Conservation (phyloP, 2,329 filamentous ascomycete genomes). For the Penicillium sp. region DNA sequence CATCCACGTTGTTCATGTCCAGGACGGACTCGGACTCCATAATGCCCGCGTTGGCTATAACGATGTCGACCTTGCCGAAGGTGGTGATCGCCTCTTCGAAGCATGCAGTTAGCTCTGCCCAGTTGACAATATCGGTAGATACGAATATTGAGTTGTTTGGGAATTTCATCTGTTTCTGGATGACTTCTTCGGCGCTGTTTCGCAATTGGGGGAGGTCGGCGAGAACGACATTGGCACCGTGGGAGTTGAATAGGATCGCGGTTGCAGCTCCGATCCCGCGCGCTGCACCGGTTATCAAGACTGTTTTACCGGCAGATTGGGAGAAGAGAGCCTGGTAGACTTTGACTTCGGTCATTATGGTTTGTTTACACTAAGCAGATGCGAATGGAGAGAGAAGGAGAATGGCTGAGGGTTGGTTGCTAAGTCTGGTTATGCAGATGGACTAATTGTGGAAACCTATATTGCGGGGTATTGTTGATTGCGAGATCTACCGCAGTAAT, state of each 20-base stretch:
- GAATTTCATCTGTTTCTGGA: slow-evolving; percentile 7
- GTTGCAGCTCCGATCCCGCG: slow-evolving; percentile 45
- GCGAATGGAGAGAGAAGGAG: not conserved
- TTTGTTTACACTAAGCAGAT: not conserved
- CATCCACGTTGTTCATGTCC: slow-evolving; percentile 28
- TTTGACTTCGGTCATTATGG: not conserved
- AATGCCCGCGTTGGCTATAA: slow-evolving; percentile 47
- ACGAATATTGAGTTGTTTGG: slow-evolving; percentile 30
- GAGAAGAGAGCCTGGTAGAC: not conserved
- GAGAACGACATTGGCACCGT: slow-evolving; percentile 44
- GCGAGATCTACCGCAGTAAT: not conserved
- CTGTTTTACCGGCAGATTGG: slow-evolving; percentile 32
- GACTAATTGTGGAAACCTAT: not conserved
- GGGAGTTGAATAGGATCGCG: slow-evolving; percentile 36
- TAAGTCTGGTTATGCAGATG: not conserved
- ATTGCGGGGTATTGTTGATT: slow-evolving; percentile 2
- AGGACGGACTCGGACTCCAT: slow-evolving; percentile 32
- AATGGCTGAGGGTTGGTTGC: not conserved
- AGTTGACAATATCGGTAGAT: slow-evolving; percentile 39
- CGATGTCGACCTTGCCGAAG: slow-evolving; percentile 43
- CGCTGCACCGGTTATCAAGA: slow-evolving; percentile 45
- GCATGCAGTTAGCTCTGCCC: slow-evolving; percentile 37
- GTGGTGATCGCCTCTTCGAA: slow-evolving; percentile 34
- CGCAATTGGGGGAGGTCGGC: slow-evolving; percentile 28
- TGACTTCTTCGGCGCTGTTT: slow-evolving; percentile 1